Base-by-base conservation (phyloP, 2,329 filamentous ascomycete genomes). In the Colletotrichum spaethianum region DNA sequence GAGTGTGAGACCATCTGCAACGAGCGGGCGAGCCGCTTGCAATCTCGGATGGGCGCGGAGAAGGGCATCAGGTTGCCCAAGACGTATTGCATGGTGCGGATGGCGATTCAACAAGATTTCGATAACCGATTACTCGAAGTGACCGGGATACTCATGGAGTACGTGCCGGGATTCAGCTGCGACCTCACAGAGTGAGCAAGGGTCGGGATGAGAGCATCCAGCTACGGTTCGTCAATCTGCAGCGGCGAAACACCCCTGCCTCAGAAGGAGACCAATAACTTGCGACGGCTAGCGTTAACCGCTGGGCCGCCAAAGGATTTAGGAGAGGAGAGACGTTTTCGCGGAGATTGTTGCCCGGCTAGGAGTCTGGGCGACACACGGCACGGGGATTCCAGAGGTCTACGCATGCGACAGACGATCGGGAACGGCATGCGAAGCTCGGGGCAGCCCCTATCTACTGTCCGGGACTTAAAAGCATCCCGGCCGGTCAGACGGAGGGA, bases 131-230 rank as follows among this genome's bases (percentile, higher is more conserved):
- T 64, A 23, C 62, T 64, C 9, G 48, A 55, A n/a, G 50, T 56
- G n/a, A 42, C 48, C 33, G 62, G 62, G 4, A 64, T 64, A 16
- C 50, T 64, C 18, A 64, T 64, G 62, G 62, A 64, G 38, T 64
- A 64, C 16, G 62, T 64, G 20, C 62, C 62, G 18, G 62, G 60
- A 14, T 63, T 63, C 44, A 63, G 60, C 31, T 63, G 60, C 31
- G 60, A 63, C 20, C 44, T 50, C 48, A 63, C 60, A 1, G 60
- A 63, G 42, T 63, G 33, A 63, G 6, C 14, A 9, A 31, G 48
- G 23, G 12, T 2, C 36, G 18, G 55, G n/a, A 16, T 12, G 40
- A 8, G 23, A 57, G 6, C 14, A 14, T 57, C 4, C 14, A 40
- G 7, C 14, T 26, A 26, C 31, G 14, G n/a, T 11, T 18, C 23